phyloP scores from a whole-genome alignment of 345 rosid genomes.

The Eucalyptus camaldulensis region DNA sequence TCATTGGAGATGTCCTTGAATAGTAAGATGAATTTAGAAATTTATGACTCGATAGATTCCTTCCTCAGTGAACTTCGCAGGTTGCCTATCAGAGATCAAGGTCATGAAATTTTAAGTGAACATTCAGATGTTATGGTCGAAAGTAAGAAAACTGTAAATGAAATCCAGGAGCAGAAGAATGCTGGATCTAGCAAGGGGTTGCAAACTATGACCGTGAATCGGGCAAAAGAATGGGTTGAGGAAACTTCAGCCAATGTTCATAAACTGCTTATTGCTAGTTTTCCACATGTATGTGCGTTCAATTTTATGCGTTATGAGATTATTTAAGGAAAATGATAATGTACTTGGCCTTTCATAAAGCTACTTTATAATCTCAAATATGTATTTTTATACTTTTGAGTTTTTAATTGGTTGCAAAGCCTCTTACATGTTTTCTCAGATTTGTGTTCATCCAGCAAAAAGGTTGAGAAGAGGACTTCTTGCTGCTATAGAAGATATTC shows the following conservation, averaged over 20 bases:
- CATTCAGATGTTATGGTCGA: slow-evolving; percentile 12
- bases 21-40: slow-evolving; percentile 3
- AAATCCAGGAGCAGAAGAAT: slow-evolving; percentile 7
- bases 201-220: slow-evolving; percentile 55
- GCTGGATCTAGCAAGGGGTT: slow-evolving; percentile 12
- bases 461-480: slow-evolving; percentile 59
- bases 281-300: slow-evolving; percentile 55
- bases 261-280: slow-evolving; percentile 51
- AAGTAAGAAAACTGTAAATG: neutral
- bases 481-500: slow-evolving; percentile 55
- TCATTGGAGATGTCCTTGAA: slow-evolving; percentile 12
- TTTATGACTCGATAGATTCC: slow-evolving; percentile 25
- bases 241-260: slow-evolving; percentile 55
- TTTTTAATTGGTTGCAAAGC: neutral
- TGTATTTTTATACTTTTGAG: neutral
- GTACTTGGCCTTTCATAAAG: neutral
- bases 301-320: neutral
- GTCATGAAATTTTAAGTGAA: slow-evolving; percentile 11
- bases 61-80: slow-evolving; percentile 52
- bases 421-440: slow-evolving; percentile 24
- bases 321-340: neutral
- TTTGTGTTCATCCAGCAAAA: slow-evolving; percentile 63
- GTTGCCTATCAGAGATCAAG: slow-evolving; percentile 34
- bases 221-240: slow-evolving; percentile 77
- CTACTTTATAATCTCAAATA: neutral